Conservation (phyloP, 1,284 basidiomycete species). For the Inonotus hispidus region DNA sequence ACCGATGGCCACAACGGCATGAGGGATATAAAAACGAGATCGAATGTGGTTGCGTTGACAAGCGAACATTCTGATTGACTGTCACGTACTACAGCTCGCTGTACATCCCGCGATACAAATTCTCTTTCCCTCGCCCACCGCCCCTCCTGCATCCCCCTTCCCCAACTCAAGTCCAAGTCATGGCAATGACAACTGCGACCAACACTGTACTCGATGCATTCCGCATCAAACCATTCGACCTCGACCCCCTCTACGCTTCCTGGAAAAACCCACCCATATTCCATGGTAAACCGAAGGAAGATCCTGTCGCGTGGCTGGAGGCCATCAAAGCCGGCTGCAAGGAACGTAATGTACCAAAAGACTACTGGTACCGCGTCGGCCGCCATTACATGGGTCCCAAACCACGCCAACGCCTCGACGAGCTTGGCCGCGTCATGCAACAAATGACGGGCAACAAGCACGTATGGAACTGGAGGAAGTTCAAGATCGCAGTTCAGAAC, state of each 20-base stretch:
- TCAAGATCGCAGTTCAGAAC: slow-evolving; percentile 66
- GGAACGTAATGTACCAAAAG: slow-evolving; percentile 62
- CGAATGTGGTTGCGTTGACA: neutral
- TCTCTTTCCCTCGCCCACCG: too few species aligned
- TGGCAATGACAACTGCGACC: neutral
- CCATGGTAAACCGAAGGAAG: slow-evolving; percentile 59
- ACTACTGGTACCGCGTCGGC: slow-evolving; percentile 73
- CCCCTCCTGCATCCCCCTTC: neutral
- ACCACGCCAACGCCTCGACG: slow-evolving; percentile 56
- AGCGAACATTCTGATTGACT: neutral
- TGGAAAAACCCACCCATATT: slow-evolving; percentile 64
- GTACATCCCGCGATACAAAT: neutral
- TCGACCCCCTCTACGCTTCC: slow-evolving; percentile 53
- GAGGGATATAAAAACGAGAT: neutral
- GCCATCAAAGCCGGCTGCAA: slow-evolving; percentile 62
- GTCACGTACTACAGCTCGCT: neutral
- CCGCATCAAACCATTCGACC: slow-evolving; percentile 68
- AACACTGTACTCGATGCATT: slow-evolving; percentile 58
- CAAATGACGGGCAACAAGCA: slow-evolving; percentile 70
- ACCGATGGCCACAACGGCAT: neutral
- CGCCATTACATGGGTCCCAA: slow-evolving; percentile 65
- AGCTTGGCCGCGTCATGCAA: slow-evolving; percentile 64
- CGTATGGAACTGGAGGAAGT: slow-evolving; percentile 75
- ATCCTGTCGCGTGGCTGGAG: slow-evolving; percentile 60
- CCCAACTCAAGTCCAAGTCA: neutral